phyloP scores from a whole-genome alignment of 2,329 filamentous ascomycete genomes.

The Didymella glomerata region DNA sequence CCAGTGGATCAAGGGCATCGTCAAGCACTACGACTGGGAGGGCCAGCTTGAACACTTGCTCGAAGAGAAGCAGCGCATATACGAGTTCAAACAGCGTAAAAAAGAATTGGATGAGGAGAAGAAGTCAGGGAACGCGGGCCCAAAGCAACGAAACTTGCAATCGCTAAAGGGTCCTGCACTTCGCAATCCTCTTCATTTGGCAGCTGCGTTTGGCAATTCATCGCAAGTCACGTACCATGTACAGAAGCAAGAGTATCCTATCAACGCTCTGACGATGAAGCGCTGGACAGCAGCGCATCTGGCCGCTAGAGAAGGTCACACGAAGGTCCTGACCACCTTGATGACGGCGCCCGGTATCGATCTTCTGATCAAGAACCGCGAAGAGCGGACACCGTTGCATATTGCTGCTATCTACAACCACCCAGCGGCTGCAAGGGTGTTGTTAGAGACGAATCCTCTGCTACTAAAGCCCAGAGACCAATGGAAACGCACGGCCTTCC shows the following conservation, averaged over 20 bases:
- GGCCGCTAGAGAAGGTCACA: constrained; percentile 27
- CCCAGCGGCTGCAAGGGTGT: constrained; percentile 18
- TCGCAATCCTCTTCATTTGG: constrained; percentile 31
- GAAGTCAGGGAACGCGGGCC: constrained; percentile 1
- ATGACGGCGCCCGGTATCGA: constrained; percentile 25
- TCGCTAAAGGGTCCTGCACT: constrained; percentile 23
- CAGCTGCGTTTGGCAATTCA: constrained; percentile 23
- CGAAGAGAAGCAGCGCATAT: constrained; percentile 15
- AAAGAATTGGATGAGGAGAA: constrained; percentile 13
- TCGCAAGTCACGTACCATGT: constrained; percentile 24
- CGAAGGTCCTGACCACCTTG: constrained; percentile 25
- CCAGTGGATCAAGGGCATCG: constrained; percentile 26
- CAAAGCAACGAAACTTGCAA: not conserved
- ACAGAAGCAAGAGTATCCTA: constrained; percentile 28
- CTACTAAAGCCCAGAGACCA: constrained; percentile 22
- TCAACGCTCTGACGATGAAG: constrained; percentile 30
- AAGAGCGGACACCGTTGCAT: constrained; percentile 27
- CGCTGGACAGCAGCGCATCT: constrained; percentile 31
- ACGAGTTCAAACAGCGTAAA: constrained; percentile 12
- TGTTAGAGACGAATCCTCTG: constrained; percentile 18
- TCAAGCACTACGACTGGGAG: constrained; percentile 31
- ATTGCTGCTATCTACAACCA: constrained; percentile 25
- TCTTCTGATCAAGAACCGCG: constrained; percentile 26
- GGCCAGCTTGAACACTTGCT: constrained; percentile 26
- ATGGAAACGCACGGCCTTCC: constrained; percentile 23